A percentile compares a stretch with the other conserved stretches of the same genome.
phyloP scores from a whole-genome alignment of 441 rosid genomes.

The Erodium texanum region DNA sequence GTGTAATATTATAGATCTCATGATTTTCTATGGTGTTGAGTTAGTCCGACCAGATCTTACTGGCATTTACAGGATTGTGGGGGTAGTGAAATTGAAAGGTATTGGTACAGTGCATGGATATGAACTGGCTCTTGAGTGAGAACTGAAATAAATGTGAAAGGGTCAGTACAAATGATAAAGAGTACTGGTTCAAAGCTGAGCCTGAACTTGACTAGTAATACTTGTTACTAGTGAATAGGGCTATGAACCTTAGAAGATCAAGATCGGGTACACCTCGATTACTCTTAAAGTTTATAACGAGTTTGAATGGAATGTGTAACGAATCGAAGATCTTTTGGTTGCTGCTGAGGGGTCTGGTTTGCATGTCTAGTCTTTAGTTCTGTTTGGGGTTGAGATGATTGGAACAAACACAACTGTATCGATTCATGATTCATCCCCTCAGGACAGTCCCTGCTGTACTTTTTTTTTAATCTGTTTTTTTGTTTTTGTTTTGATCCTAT shows the following conservation, averaged over 20 bases:
- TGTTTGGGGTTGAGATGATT: not conserved
- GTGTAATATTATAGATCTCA: not conserved
- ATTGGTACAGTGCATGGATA: not conserved
- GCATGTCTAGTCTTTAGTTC: not conserved
- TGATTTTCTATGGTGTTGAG: not conserved
- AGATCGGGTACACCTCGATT: no score
- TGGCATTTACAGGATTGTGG: not conserved
- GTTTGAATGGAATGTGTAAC: no score
- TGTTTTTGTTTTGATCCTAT: not conserved
- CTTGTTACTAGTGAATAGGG: not conserved
- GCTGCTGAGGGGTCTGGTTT: no score
- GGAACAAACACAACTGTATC: slow-evolving; percentile 1
- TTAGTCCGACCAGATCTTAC: not conserved
- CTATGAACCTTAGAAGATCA: not conserved
- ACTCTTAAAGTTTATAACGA: no score
- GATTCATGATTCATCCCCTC: slow-evolving; percentile 3
- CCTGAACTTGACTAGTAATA: not conserved
- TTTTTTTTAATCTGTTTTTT: not conserved
- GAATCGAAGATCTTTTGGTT: no score
- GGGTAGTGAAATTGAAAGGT: not conserved
- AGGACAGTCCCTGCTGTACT: not conserved
- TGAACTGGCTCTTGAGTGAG: no score
- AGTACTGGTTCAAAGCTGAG: not conserved
- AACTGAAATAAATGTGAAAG: not conserved
- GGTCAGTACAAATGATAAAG: not conserved